Evolutionary conservation across 352 stramenopile species (phyloP).

Genomic region (Poterioochromonas sp.): DNA sequence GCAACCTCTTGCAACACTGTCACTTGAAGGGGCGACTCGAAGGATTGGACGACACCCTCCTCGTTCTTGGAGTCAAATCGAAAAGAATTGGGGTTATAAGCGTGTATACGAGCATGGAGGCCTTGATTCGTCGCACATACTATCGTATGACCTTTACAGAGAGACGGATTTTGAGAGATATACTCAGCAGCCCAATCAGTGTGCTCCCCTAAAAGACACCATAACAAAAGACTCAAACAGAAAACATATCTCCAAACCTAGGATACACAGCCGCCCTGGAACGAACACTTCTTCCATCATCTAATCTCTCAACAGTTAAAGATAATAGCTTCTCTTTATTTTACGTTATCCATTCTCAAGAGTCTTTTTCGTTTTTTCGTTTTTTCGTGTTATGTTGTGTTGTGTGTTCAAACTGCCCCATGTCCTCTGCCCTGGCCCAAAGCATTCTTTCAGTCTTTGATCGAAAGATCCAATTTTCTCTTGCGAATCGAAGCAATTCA

Average conservation of each 20-base stretch:
- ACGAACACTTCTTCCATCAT: conserved; percentile 34
- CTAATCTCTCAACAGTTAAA: too few relatives aligned
- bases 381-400: too few relatives aligned
- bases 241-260: conserved; percentile 39
- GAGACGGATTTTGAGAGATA: conserved; percentile 24
- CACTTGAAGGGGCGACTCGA: too few relatives aligned
- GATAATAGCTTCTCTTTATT: not conserved
- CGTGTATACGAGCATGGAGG: conserved; percentile 32
- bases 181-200: conserved; percentile 47
- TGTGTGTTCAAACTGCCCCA: too few relatives aligned
- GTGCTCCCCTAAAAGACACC: conserved; percentile 43
- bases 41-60: too few relatives aligned
- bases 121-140: conserved; percentile 37
- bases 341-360: not conserved
- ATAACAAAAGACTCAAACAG: not conserved
- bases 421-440: too few relatives aligned
- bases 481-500: too few relatives aligned
- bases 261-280: conserved; percentile 58
- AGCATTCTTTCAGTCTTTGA: too few relatives aligned
- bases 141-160: conserved; percentile 25
- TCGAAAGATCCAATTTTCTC: too few relatives aligned
- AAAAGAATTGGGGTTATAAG: too few relatives aligned
- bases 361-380: not conserved
- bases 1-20: too few relatives aligned
- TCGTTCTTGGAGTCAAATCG: too few relatives aligned